A percentile compares a stretch with the other conserved stretches of the same genome.
These are phyloP conservation scores for Yamadazyma blattariae DNA, from an alignment of 1,139 yeast species.

Conservation along the genomic window DNA sequence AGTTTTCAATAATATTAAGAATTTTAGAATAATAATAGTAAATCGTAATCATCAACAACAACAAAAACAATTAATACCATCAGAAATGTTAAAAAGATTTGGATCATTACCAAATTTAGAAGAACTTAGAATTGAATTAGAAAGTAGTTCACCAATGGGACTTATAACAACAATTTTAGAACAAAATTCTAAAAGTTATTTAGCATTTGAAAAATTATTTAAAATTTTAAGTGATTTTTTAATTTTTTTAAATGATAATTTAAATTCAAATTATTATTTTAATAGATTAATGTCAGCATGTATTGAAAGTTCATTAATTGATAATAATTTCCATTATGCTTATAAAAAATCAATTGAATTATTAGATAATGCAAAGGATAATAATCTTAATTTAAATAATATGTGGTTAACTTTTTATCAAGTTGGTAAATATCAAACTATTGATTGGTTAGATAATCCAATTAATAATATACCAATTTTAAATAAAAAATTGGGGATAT, in stretches of 20 bases:
- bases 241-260: conserved; percentile 18
- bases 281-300: conserved; percentile 47
- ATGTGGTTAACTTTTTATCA: conserved; percentile 64
- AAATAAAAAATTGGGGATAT: conserved; percentile 46
- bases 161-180: conserved; percentile 45
- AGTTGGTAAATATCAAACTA: conserved; percentile 53
- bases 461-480: conserved; percentile 20
- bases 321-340: conserved; percentile 55
- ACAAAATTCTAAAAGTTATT: conserved; percentile 52
- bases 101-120: conserved; percentile 15
- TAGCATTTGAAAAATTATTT: conserved; percentile 43
- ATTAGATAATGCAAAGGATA: conserved; percentile 17
- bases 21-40: conserved; percentile 35
- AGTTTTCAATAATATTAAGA: conserved; percentile 27
- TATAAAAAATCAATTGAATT: conserved; percentile 33
- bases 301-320: conserved; percentile 56
- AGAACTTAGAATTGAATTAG: conserved; percentile 13
- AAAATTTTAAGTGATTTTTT: conserved; percentile 39
- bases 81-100: conserved; percentile 23
- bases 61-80: conserved; percentile 27
- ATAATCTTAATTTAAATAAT: conserved; percentile 23
- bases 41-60: no score
- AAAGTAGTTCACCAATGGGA: conserved; percentile 21
- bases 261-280: conserved; percentile 17
- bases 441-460: conserved; percentile 38